Conservation (phyloP, 495 filamentous ascomycete genomes). For the Aspergillus ostianus region DNA sequence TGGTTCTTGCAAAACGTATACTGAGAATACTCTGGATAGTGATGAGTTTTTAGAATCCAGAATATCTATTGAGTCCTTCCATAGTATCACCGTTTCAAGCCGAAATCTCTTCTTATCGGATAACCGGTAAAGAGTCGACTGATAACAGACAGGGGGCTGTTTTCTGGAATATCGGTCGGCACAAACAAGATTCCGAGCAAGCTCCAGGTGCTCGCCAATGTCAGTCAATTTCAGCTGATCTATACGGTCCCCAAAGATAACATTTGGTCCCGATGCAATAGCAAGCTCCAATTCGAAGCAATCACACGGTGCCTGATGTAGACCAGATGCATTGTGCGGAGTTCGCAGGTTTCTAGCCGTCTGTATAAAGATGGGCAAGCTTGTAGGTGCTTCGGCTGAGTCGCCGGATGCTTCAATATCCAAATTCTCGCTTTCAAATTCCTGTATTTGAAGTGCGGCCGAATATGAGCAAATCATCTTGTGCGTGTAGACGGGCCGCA, state of each 20-base stretch:
- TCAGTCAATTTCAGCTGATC: constrained; percentile 17
- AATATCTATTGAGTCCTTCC: constrained; percentile 40
- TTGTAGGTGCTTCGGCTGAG: background rate
- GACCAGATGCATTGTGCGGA: background rate
- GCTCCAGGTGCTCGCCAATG: constrained; percentile 24
- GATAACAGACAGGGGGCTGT: constrained; percentile 32
- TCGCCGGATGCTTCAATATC: background rate
- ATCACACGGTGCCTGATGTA: constrained; percentile 2
- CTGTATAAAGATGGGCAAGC: constrained; percentile 25
- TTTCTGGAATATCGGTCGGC: constrained; percentile 28
- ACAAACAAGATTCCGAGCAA: constrained; percentile 20
- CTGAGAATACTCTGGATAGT: constrained; percentile 26
- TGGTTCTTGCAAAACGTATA: constrained; percentile 31
- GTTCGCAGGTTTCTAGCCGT: constrained; percentile 4
- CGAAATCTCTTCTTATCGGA: constrained; percentile 19
- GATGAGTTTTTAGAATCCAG: constrained; percentile 22
- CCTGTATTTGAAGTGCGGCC: constrained; percentile 18
- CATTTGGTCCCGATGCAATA: constrained; percentile 9
- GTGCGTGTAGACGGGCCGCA: constrained; percentile 7
- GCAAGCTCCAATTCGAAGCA: constrained; percentile 22
- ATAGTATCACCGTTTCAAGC: constrained; percentile 33
- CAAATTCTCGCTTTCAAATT: constrained; percentile 9
- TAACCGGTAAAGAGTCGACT: constrained; percentile 26
- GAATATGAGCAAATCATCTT: background rate
- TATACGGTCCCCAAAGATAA: constrained; percentile 21